Conservation (phyloP, 2,329 filamentous ascomycete genomes). For the Pseudogymnoascus verrucosus region DNA sequence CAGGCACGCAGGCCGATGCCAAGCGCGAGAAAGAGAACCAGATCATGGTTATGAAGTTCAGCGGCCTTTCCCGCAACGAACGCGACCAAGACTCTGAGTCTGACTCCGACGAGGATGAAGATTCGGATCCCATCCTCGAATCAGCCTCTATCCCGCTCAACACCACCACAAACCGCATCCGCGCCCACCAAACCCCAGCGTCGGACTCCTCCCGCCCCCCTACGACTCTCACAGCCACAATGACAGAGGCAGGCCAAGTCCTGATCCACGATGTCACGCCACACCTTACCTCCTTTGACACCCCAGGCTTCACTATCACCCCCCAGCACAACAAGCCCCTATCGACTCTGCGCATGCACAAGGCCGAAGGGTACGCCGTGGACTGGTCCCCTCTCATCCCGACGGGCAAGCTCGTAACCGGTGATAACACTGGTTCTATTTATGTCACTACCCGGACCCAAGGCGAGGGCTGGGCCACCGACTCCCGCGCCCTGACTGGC, state of each 20-base stretch:
- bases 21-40: constrained; percentile 76
- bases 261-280: constrained; percentile 92
- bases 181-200: constrained; percentile 70
- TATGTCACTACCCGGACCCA: constrained; percentile 81
- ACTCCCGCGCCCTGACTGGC: constrained; percentile 73
- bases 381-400: constrained; percentile 86
- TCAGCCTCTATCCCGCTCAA: constrained; percentile 79
- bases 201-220: constrained; percentile 62
- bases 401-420: constrained; percentile 79
- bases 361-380: constrained; percentile 88
- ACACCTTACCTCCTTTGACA: constrained; percentile 83
- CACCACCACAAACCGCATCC: constrained; percentile 89
- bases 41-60: constrained; percentile 93
- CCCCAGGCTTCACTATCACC: constrained; percentile 71
- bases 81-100: constrained; percentile 57
- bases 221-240: constrained; percentile 78
- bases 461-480: constrained; percentile 82
- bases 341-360: constrained; percentile 82
- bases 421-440: constrained; percentile 84
- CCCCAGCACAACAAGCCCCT: constrained; percentile 82
- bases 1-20: constrained; percentile 84
- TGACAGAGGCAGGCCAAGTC: constrained; percentile 84
- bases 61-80: constrained; percentile 82
- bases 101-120: constrained; percentile 59
- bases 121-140: constrained; percentile 83